Evolutionary conservation across 768 basidiomycete genomes (phyloP), one percentile per base, ranked within the genome.

Genomic region (Brasilioporus rufonigricans): DNA sequence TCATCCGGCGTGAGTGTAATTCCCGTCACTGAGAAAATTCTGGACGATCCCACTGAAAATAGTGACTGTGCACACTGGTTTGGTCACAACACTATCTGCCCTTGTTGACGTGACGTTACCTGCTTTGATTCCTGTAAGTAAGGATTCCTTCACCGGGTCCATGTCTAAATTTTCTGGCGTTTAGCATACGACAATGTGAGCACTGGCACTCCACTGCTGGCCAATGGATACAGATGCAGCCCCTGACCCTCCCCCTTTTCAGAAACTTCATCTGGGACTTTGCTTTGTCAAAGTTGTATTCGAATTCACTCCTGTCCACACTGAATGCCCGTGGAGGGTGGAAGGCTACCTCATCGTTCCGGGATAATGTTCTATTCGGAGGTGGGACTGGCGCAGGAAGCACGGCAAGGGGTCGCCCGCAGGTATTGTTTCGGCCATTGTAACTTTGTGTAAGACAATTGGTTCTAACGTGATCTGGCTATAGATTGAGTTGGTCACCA

Each of bases 1-100:
- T 81, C 45, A 77, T 80, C 48, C 61, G 73, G 48, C 24, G 73
- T 76, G 48, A 27, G 69, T 55, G 11, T 31, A 24, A n/a, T 55
- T 45, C n/a, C 27, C 13, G 5, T 51, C 13, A 5, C 10, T 11
- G 5, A 26, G n/a, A 36, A 29, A 24, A 1, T 0, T 32, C 13
- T 0, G 5, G 31, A 52, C 7, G 13, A 33, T 43, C 8, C 9
- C 9, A 13, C 8, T 3, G 13, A 14, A 32, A 61, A 27, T 21
- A 61, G 70, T 71, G 50, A 66, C 69, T 2, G 53, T 71, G 24
- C 67, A 71, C 12, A 70, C 71, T 1, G 71, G 71, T 19, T 14
- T 57, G 14, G 11, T 61, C 21, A 61, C 54, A 1, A 26, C 60
- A 13, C 16, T 57, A 0, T 23, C 21, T 35, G 60, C 59, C 18